Base-by-base conservation (phyloP, 176 grass and related monocot species). In the Pontederia paniculata region DNA sequence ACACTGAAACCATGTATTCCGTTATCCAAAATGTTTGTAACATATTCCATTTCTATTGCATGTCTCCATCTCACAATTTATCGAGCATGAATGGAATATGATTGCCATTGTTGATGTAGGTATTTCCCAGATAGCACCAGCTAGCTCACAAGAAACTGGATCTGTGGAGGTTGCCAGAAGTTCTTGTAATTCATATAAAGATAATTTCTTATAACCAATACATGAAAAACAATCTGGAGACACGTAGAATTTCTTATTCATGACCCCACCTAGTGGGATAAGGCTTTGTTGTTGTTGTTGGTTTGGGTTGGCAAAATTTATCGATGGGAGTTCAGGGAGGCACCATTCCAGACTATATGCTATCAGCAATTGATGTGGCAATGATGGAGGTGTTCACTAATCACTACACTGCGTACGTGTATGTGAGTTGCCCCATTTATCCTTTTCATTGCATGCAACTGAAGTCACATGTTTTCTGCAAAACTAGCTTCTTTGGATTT, bases 161-260 rank as follows among this genome's bases (percentile, higher is more conserved):
- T 78, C 74, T 98, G 17, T 98, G 93, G 93, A 87, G 80, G 69
- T 67, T 88, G 44, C 93, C 86, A 0, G 83, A 98, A 82, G 76
- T 91, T 72, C 77, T 91, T 23, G 86, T 98, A 25, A 98, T 91
- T 64, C 93, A 98, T 76, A 80, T 91, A n/a, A 98, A 98, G 71
- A 84, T 80, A 74, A 88, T 98, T 69, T 84, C 74, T 21, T 91
- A 91, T 55, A 88, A 55, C 9, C 80, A 84, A 62, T 88, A 81
- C 66, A 88, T 71, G 60, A 98, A 85, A 74, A 87, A 84, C 73
- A 98, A 98, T 57, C 83, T 98, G 1, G 83, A 98, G 65, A 88
- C 93, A 45, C 83, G 93, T 91, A 50, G 93, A 98, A 42, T 98
- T 98, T 25, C 86, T 86, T 77, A 75, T 77, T 61, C 68, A 43